Base-by-base conservation (phyloP, 345 rosid species). In the Euclidium syriacum region DNA sequence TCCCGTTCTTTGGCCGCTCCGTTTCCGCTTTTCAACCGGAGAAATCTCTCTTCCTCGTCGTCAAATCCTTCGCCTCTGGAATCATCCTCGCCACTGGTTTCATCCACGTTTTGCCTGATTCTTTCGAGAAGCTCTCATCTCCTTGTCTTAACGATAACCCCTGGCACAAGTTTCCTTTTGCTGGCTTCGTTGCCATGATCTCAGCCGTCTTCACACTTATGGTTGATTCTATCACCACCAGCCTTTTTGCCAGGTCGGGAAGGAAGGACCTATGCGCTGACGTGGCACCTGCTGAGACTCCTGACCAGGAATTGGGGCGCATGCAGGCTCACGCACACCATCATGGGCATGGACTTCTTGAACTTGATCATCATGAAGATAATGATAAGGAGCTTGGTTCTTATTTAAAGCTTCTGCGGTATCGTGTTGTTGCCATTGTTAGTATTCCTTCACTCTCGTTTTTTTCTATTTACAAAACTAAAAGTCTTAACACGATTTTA, bases 31-130 rank as follows among this genome's bases (percentile, higher is more conserved):
- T 83, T 6, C 15, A 56, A 1, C 85, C 88, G 0, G 86, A 79
- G 2, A 82, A 17, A 35, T 60, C 65, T 15, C 10, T 60, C 5
- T 88, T 82, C 67, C 72, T 80, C 30, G 8, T 85, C 3, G 38
- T 85, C 49, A 85, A 85, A 57, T 68, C 82, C 0, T 79, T 85
- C 15, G 84, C 87, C 0, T 82, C 82, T 0, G 82, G 91, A 3
- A 82, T 80, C 4, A 85, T 85, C 33, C 63, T 83, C 30, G 40
- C 83, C 0, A 83, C 86, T 0, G 86, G 75, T 11, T 79, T 85
- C 30, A 52, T 79, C 8, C 88, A 80, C 17, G 78, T 83, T 2
- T 78, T 85, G 39, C 83, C 86, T 1, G 81, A 81, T 6, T 83
- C 86, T 7, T 79, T 75, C 7, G 58, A 81, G 0, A 74, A 10